Percentiles rank a stretch among this genome's conserved stretches.
phyloP scores from a whole-genome alignment of 2,329 filamentous ascomycete species.

The Monosporascus sp. region DNA sequence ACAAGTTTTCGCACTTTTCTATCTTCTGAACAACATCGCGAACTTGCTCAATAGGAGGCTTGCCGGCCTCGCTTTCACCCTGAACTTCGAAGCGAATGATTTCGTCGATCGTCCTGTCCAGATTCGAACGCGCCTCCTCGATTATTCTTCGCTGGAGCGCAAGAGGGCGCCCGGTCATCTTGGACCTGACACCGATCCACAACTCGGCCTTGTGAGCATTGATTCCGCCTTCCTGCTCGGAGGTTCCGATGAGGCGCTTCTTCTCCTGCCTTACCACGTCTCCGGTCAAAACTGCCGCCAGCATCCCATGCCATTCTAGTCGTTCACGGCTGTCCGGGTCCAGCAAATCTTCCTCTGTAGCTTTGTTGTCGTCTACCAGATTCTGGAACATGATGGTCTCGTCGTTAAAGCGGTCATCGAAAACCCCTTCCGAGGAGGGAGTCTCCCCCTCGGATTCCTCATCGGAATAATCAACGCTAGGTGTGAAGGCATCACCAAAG shows the following conservation, averaged over 20 bases:
- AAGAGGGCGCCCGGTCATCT: conserved; percentile 76
- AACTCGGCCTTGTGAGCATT: conserved; percentile 72
- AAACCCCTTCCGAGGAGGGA: conserved; percentile 76
- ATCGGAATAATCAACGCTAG: conserved; percentile 63
- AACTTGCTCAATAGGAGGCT: conserved; percentile 82
- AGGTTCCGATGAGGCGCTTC: conserved; percentile 81
- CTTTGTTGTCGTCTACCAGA: conserved; percentile 70
- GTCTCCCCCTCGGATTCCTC: conserved; percentile 90
- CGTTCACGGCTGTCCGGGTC: conserved; percentile 85
- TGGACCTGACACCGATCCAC: conserved; percentile 84
- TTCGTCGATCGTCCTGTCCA: conserved; percentile 75
- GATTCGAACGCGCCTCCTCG: conserved; percentile 71
- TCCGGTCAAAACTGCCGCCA: conserved; percentile 89
- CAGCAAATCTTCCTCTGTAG: conserved; percentile 82
- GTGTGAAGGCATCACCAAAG: conserved; percentile 64
- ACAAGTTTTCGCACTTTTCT: conserved; percentile 80
- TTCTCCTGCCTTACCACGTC: conserved; percentile 98
- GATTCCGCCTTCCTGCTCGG: conserved; percentile 52
- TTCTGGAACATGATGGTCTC: conserved; percentile 85
- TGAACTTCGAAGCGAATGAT: conserved; percentile 93
- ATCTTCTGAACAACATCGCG: conserved; percentile 86
- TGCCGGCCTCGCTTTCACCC: conserved; percentile 86
- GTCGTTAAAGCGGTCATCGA: conserved; percentile 84
- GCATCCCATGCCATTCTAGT: conserved; percentile 97
- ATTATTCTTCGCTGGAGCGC: conserved; percentile 82